These are phyloP conservation scores for Aureobasidium namibiae DNA, from an alignment of 2,329 filamentous ascomycete genomes.

Conservation along the genomic window DNA sequence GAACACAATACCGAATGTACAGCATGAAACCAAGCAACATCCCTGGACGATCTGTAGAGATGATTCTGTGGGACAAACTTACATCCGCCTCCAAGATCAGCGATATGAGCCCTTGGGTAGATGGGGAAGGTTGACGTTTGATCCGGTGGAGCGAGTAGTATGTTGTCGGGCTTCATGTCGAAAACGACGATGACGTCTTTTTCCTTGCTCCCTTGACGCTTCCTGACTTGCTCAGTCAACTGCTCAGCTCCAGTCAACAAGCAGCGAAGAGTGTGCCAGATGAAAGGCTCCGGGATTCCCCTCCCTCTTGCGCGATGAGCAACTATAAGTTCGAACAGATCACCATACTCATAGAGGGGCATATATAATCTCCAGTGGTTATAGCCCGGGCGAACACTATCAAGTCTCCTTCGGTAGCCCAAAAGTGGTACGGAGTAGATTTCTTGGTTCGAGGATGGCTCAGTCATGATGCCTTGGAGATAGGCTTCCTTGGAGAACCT, in stretches of 20 bases:
- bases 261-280: not conserved
- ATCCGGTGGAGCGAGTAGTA: not conserved
- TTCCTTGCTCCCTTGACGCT: not conserved
- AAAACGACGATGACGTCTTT: not conserved
- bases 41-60: not conserved
- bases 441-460: not conserved
- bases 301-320: not conserved
- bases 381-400: not conserved
- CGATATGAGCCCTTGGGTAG: not conserved
- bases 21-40: not conserved
- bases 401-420: not conserved
- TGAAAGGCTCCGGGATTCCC: not conserved
- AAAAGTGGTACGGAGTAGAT: not conserved
- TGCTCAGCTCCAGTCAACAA: not conserved
- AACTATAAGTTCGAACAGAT: not conserved
- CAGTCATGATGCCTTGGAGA: not conserved
- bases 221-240: not conserved
- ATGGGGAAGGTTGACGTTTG: not conserved
- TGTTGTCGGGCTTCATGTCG: not conserved
- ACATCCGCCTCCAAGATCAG: not conserved
- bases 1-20: not conserved
- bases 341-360: not conserved
- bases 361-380: not conserved
- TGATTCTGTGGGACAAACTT: not conserved
- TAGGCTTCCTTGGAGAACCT: not conserved